Evolutionary conservation across 192 early-diverging fungal genomes (phyloP).

Genomic region (Entomortierella beljakovae): DNA sequence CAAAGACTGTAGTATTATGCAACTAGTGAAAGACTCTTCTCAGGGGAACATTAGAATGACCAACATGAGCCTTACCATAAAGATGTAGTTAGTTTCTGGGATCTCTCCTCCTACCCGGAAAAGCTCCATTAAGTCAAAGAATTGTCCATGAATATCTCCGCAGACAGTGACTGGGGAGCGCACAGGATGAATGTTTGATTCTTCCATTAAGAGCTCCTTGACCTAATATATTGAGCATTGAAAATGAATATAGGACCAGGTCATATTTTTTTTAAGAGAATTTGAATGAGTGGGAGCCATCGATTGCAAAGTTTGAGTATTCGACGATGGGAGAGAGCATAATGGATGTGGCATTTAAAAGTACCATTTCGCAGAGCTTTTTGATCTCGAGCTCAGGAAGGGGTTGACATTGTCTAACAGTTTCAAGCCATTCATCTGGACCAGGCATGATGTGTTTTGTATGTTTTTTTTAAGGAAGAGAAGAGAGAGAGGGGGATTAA

Average conservation of each 20-base stretch:
- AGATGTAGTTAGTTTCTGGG: conserved; percentile 95
- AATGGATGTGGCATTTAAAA: neutral
- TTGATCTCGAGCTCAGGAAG: conserved; percentile 96
- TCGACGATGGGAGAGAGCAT: neutral
- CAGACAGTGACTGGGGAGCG: conserved; percentile 96
- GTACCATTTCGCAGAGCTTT: conserved; percentile 96
- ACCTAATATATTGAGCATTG: conserved; percentile 63
- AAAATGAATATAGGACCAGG: neutral
- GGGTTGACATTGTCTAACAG: conserved; percentile 92
- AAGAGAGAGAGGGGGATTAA: neutral
- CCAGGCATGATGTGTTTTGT: conserved; percentile 66
- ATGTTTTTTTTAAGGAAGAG: neutral
- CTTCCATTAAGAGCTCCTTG: conserved; percentile 97
- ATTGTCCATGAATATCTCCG: conserved; percentile 99
- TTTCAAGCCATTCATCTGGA: conserved; percentile 97
- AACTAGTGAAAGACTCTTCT: too few species aligned
- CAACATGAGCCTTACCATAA: conserved; percentile 76
- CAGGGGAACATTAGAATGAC: too few species aligned
- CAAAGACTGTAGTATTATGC: too few species aligned
- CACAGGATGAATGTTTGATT: conserved; percentile 98
- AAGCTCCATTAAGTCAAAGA: conserved; percentile 95
- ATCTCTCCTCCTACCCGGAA: conserved; percentile 97
- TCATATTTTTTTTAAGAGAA: neutral
- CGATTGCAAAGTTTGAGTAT: too few species aligned
- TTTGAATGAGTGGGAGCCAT: neutral